These are phyloP conservation scores for Colletotrichum brevisporum DNA, from an alignment of 2,329 filamentous ascomycete species.

Conservation along the genomic window DNA sequence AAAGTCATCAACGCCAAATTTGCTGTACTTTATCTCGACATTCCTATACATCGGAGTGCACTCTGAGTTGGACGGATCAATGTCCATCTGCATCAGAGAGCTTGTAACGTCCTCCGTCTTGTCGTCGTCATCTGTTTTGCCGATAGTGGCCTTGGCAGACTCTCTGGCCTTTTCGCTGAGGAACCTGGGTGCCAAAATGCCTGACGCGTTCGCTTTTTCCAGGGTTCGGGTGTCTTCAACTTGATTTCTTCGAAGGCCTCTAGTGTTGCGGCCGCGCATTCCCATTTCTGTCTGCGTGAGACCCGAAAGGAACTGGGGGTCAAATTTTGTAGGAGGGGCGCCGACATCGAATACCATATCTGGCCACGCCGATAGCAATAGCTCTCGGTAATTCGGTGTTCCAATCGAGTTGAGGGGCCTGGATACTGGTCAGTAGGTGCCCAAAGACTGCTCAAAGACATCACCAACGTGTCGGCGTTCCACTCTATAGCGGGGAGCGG, in stretches of 20 bases:
- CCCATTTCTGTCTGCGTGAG: constrained; percentile 83
- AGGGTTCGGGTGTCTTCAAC: constrained; percentile 80
- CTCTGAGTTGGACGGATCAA: constrained; percentile 83
- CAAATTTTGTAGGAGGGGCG: constrained; percentile 82
- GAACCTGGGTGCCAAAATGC: constrained; percentile 86
- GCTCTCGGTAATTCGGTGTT: constrained; percentile 93
- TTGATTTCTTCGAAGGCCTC: constrained; percentile 83
- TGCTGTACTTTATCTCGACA: constrained; percentile 98
- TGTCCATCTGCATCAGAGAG: constrained; percentile 75
- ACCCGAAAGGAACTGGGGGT: constrained; percentile 76
- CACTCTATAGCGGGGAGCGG: constrained; percentile 75
- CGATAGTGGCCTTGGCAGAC: constrained; percentile 62
- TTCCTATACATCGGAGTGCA: constrained; percentile 91
- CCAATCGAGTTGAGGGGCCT: constrained; percentile 86
- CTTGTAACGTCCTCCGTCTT: constrained; percentile 71
- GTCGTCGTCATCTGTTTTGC: constrained; percentile 58
- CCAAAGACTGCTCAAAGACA: constrained; percentile 21
- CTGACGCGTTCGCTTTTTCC: constrained; percentile 72
- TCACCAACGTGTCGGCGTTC: constrained; percentile 76
- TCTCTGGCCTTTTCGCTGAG: constrained; percentile 92
- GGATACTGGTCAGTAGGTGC: constrained; percentile 1
- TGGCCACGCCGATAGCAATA: constrained; percentile 90
- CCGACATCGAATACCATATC: constrained; percentile 89
- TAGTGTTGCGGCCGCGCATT: constrained; percentile 82
- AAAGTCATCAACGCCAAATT: constrained; percentile 99